These are phyloP conservation scores for Capsicum chinense DNA, from an alignment of 257 asterid genomes.

Conservation along the genomic window DNA sequence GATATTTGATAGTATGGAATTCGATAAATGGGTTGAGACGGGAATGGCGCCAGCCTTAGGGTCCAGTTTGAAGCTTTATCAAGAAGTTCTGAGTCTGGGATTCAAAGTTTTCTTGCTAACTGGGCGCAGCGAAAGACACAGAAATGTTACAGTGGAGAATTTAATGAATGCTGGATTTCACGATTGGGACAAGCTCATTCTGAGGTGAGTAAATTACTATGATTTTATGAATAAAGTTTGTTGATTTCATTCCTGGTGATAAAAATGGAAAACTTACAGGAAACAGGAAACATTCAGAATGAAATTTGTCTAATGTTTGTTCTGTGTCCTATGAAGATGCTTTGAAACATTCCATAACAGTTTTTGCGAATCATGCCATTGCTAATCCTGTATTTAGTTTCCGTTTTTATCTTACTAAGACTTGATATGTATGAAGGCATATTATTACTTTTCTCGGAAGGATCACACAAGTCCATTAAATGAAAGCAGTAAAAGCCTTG, in stretches of 20 bases:
- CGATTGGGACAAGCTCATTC: constrained; percentile 72
- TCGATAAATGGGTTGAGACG: constrained; percentile 84
- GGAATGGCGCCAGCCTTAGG: constrained; percentile 70
- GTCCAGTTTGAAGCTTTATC: constrained; percentile 70
- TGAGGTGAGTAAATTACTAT: constrained; percentile 52
- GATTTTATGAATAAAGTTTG: neutral
- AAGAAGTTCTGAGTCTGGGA: constrained; percentile 63
- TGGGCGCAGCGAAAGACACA: constrained; percentile 75
- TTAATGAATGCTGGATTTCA: constrained; percentile 66
- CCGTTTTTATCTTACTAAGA: neutral
- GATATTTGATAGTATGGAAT: constrained; percentile 57
- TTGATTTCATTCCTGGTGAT: neutral
- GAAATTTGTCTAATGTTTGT: neutral
- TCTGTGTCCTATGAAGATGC: neutral
- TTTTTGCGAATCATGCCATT: neutral
- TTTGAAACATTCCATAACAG: neutral
- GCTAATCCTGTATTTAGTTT: neutral
- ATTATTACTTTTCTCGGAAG: neutral
- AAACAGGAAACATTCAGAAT: neutral
- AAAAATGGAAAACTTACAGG: neutral
- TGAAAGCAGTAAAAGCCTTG: neutral
- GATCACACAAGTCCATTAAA: neutral
- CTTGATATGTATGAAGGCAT: neutral
- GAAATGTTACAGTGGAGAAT: constrained; percentile 64
- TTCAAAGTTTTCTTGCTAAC: constrained; percentile 67